Percentiles rank a stretch among this genome's conserved stretches.
Conservation (phyloP, 2,329 filamentous ascomycete genomes). For the Gnomoniopsis smithogilvyi region DNA sequence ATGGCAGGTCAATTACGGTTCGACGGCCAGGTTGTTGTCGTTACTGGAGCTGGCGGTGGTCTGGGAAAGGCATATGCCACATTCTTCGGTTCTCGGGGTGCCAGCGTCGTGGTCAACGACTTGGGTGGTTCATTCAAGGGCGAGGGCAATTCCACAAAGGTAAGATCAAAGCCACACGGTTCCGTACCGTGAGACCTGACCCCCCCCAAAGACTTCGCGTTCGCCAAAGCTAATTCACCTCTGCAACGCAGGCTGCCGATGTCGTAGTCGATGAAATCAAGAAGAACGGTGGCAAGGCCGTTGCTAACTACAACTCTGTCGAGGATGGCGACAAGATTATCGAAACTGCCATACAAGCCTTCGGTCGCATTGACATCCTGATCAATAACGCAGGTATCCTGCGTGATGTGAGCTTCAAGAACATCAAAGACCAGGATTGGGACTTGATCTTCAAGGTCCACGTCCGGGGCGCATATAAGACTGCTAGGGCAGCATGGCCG, state of each 20-base stretch:
- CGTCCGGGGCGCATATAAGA: slow-evolving; percentile 93
- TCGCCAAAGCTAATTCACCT: background rate
- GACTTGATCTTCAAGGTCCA: slow-evolving; percentile 92
- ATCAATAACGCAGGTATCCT: slow-evolving; percentile 98
- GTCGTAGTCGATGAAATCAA: slow-evolving; percentile 81
- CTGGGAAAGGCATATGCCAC: slow-evolving; percentile 78
- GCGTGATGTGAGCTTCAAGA: slow-evolving; percentile 95
- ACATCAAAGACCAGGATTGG: slow-evolving; percentile 97
- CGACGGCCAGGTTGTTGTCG: slow-evolving; percentile 84
- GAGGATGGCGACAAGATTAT: slow-evolving; percentile 94
- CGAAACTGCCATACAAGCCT: slow-evolving; percentile 76
- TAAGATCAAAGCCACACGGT: slow-evolving; percentile 35
- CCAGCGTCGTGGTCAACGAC: slow-evolving; percentile 79
- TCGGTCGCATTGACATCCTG: slow-evolving; percentile 86
- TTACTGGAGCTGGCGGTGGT: slow-evolving; percentile 82
- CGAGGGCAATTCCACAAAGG: slow-evolving; percentile 83
- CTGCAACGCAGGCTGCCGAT: slow-evolving; percentile 65
- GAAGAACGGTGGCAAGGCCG: slow-evolving; percentile 86
- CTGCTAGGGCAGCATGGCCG: slow-evolving; percentile 89
- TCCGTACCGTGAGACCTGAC: background rate
- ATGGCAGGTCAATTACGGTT: slow-evolving; percentile 71
- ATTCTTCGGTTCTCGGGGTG: slow-evolving; percentile 90
- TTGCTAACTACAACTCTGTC: slow-evolving; percentile 96
- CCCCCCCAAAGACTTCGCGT: background rate
- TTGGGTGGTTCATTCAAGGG: slow-evolving; percentile 91